These are phyloP conservation scores for Curvularia verruculosa DNA, from an alignment of 2,329 filamentous ascomycete species.

Conservation along the genomic window DNA sequence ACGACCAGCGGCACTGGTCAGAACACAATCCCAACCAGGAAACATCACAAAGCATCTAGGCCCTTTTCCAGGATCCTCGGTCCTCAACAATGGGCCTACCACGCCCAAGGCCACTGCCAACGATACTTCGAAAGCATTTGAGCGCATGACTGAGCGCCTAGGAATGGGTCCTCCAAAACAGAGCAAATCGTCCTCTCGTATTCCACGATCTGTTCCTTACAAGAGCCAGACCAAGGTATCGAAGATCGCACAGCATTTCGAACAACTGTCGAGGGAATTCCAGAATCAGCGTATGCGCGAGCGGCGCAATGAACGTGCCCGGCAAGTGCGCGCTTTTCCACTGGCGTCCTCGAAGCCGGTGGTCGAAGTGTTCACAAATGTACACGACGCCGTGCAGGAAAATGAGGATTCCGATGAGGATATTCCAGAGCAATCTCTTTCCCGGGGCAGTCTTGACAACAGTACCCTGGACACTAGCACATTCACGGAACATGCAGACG, in stretches of 20 bases:
- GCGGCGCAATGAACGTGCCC: slow-evolving; percentile 77
- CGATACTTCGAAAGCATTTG: slow-evolving; percentile 54
- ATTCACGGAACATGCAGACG: slow-evolving; percentile 41
- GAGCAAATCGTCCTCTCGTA: slow-evolving; percentile 70
- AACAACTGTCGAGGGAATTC: slow-evolving; percentile 94
- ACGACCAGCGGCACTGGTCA: slow-evolving; percentile 33
- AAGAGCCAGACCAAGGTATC: slow-evolving; percentile 78
- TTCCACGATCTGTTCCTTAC: slow-evolving; percentile 75
- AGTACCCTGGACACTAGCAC: slow-evolving; percentile 47
- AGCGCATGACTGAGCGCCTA: slow-evolving; percentile 77
- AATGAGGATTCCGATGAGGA: slow-evolving; percentile 71
- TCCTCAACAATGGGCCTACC: slow-evolving; percentile 26
- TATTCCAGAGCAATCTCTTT: slow-evolving; percentile 44
- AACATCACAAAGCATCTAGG: slow-evolving; percentile 33
- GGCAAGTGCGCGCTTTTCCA: slow-evolving; percentile 80
- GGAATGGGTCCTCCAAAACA: slow-evolving; percentile 64
- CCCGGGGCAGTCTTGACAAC: slow-evolving; percentile 44
- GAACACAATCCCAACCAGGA: slow-evolving; percentile 48
- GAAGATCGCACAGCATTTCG: slow-evolving; percentile 92
- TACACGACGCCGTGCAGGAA: slow-evolving; percentile 90
- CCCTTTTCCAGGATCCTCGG: slow-evolving; percentile 24
- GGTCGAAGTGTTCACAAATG: slow-evolving; percentile 93
- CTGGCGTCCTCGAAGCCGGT: slow-evolving; percentile 93
- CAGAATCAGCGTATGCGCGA: slow-evolving; percentile 92
- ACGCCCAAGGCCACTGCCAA: slow-evolving; percentile 35